Percentiles rank a stretch among this genome's conserved stretches.
phyloP scores from a whole-genome alignment of 257 asterid genomes.

The Solanum sparsipilum region DNA sequence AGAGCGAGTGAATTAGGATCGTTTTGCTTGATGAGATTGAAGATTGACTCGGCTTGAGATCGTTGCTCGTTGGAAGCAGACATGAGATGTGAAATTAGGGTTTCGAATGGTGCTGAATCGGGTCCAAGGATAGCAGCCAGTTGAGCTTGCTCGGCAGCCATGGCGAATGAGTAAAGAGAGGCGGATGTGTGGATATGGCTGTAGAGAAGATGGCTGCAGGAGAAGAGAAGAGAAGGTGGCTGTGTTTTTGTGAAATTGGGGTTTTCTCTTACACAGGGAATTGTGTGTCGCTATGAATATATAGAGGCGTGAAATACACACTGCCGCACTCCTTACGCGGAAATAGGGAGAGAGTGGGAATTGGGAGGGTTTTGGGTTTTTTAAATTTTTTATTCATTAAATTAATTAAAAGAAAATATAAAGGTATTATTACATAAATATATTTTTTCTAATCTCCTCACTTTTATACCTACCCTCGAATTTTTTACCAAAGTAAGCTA shows the following conservation, averaged over 20 bases:
- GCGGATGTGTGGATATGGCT: not conserved
- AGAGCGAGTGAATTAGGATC: slow-evolving; percentile 76
- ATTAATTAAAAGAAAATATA: not conserved
- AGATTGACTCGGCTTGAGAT: slow-evolving; percentile 76
- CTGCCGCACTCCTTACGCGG: not conserved
- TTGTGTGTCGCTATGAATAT: not conserved
- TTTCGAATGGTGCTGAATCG: slow-evolving; percentile 72
- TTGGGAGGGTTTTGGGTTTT: not conserved
- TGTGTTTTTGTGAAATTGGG: not conserved
- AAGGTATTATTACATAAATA: too few species aligned
- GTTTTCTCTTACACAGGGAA: not conserved
- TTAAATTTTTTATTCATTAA: not conserved
- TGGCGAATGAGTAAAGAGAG: not conserved
- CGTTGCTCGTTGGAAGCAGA: slow-evolving; percentile 79
- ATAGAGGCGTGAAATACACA: not conserved
- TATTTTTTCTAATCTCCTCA: too few species aligned
- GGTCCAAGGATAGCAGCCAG: slow-evolving; percentile 70
- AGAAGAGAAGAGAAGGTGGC: not conserved
- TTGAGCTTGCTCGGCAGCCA: slow-evolving; percentile 85
- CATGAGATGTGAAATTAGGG: slow-evolving; percentile 77
- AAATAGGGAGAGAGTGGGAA: not conserved
- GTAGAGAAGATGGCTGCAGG: not conserved
- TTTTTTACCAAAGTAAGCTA: too few species aligned
- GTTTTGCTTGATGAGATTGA: slow-evolving; percentile 67
- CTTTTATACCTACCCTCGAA: too few species aligned